phyloP scores from a whole-genome alignment of 495 filamentous ascomycete genomes.

The Delitschia confertaspora region DNA sequence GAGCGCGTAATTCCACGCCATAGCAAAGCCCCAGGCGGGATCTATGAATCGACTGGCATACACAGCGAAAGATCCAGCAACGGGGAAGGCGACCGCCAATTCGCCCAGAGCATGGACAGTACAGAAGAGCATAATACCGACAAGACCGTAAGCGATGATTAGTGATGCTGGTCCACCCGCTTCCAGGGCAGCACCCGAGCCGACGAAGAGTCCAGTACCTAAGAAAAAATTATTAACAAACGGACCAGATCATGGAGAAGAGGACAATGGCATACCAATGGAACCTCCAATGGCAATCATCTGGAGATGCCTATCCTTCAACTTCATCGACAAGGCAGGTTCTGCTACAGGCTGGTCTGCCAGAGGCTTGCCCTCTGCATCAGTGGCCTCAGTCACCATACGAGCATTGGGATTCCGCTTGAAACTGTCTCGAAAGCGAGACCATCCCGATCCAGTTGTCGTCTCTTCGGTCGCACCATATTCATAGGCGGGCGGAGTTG shows the following conservation, averaged over 20 bases:
- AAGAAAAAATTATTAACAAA: neutral
- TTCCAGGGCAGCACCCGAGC: slow-evolving; percentile 67
- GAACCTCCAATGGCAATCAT: slow-evolving; percentile 97
- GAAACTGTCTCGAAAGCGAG: slow-evolving; percentile 58
- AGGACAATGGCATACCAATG: slow-evolving; percentile 53
- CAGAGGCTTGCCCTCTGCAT: slow-evolving; percentile 60
- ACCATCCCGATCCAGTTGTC: slow-evolving; percentile 6
- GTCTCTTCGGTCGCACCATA: slow-evolving; percentile 21
- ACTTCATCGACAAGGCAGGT: slow-evolving; percentile 61
- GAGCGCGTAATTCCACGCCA: slow-evolving; percentile 97
- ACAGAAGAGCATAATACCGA: slow-evolving; percentile 84
- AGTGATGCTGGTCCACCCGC: slow-evolving; percentile 79
- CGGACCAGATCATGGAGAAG: neutral
- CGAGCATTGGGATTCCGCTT: slow-evolving; percentile 66
- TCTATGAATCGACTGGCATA: slow-evolving; percentile 90
- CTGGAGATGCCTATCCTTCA: slow-evolving; percentile 83
- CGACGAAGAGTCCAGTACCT: slow-evolving; percentile 90
- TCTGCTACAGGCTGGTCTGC: slow-evolving; percentile 59
- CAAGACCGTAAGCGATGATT: slow-evolving; percentile 72
- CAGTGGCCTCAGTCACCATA: slow-evolving; percentile 43
- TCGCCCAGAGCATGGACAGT: slow-evolving; percentile 90
- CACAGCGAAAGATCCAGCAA: slow-evolving; percentile 85
- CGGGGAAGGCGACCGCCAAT: slow-evolving; percentile 81
- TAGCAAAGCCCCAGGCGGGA: slow-evolving; percentile 95
- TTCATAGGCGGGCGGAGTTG: slow-evolving; percentile 13